Conservation (phyloP, 2,329 filamentous ascomycete genomes). For the Venturia nashicola region DNA sequence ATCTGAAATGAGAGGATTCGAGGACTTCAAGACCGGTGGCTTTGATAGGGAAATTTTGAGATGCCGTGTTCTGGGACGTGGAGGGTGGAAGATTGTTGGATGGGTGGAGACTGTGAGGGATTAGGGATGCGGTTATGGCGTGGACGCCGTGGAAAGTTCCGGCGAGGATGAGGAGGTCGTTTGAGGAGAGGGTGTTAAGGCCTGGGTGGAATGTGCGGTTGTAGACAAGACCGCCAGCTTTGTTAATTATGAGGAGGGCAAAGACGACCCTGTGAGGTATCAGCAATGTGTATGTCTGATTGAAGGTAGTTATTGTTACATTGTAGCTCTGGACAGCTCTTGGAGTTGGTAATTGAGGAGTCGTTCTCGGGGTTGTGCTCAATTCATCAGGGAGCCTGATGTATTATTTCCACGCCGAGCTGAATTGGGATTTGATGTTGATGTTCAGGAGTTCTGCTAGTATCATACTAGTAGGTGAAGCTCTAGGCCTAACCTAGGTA, state of each 20-base stretch:
- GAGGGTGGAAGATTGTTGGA: constrained; percentile 23
- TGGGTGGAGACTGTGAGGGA: constrained; percentile 21
- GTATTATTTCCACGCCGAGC: too few species aligned
- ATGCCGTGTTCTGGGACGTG: constrained; percentile 15
- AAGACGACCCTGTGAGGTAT: constrained; percentile 67
- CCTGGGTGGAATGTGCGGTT: constrained; percentile 85
- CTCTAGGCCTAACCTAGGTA: too few species aligned
- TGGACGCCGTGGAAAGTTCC: constrained; percentile 89
- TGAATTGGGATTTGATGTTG: too few species aligned
- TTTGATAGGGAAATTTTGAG: constrained; percentile 22
- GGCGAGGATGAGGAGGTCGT: constrained; percentile 92
- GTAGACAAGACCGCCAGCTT: constrained; percentile 92
- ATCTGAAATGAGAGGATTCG: constrained; percentile 84
- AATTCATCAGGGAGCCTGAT: too few species aligned
- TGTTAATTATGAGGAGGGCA: constrained; percentile 95
- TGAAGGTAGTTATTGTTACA: background rate
- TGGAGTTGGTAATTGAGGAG: background rate
- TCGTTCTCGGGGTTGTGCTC: background rate
- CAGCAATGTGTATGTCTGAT: too few species aligned
- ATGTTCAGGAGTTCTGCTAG: too few species aligned
- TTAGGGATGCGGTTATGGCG: constrained; percentile 48
- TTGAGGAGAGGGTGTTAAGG: constrained; percentile 79
- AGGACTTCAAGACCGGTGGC: constrained; percentile 80
- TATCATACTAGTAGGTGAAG: too few species aligned
- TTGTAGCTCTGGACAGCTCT: constrained; percentile 11